phyloP scores from a whole-genome alignment of 2,329 filamentous ascomycete species.

The Xylariaceae sp. region DNA sequence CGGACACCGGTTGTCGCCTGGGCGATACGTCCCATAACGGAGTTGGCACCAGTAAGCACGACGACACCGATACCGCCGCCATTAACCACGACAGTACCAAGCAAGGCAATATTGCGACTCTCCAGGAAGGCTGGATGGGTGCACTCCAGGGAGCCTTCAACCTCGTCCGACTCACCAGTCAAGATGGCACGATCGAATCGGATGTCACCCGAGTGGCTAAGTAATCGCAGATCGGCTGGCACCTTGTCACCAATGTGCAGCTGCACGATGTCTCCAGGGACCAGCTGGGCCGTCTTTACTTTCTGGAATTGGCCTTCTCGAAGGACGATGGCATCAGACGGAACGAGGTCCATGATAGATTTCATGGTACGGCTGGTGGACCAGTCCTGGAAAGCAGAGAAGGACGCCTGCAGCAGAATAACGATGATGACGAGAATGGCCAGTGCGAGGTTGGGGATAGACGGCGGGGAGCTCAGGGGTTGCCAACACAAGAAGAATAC shows the following conservation, averaged over 20 bases:
- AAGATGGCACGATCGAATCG: constrained; percentile 1
- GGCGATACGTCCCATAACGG: constrained; percentile 3
- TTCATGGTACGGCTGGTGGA: background rate
- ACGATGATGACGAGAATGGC: constrained; percentile 2
- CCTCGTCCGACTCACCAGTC: constrained; percentile 1
- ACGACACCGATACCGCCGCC: constrained; percentile 1
- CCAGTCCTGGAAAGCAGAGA: background rate
- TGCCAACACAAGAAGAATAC: background rate
- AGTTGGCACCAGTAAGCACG: constrained; percentile 3
- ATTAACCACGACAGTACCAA: constrained; percentile 1
- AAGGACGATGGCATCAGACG: background rate
- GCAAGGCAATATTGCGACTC: background rate
- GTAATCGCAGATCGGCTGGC: constrained; percentile 1
- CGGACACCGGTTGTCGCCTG: background rate
- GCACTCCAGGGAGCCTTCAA: background rate
- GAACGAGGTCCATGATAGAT: background rate
- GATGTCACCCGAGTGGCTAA: background rate
- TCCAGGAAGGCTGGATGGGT: background rate
- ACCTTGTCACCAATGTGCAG: constrained; percentile 1
- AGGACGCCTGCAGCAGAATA: background rate
- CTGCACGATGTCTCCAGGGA: constrained; percentile 1
- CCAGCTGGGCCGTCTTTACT: background rate
- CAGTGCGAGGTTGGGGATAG: background rate
- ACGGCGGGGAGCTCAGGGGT: background rate
- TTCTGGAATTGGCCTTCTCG: background rate